phyloP scores from a whole-genome alignment of 2,329 filamentous ascomycete genomes.

The Tolypocladium tropicale region DNA sequence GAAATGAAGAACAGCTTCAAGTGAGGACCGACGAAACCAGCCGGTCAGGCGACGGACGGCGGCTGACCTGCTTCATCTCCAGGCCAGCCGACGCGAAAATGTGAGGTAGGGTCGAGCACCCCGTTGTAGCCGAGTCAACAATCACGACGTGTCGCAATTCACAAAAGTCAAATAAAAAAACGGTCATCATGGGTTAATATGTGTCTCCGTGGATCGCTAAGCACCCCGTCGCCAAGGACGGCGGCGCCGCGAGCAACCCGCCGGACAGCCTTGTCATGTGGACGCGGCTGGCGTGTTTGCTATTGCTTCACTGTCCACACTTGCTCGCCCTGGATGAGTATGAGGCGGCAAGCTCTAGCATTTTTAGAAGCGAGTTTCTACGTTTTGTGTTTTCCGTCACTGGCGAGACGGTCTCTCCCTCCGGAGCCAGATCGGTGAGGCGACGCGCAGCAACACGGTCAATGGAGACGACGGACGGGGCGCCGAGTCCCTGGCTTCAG shows the following conservation, averaged over 20 bases:
- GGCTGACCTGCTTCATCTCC: background rate
- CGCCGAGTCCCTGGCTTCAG: background rate
- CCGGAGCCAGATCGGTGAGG: no score
- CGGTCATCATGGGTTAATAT: background rate
- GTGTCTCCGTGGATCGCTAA: conserved; percentile 21
- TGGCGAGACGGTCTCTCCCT: background rate
- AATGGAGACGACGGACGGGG: background rate
- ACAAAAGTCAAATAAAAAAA: background rate
- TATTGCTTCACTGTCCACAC: conserved; percentile 64
- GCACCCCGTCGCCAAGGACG: conserved; percentile 14
- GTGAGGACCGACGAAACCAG: conserved; percentile 27
- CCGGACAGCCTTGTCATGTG: conserved; percentile 13
- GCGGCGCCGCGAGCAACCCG: conserved; percentile 18
- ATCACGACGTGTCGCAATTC: background rate
- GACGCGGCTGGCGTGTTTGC: conserved; percentile 24
- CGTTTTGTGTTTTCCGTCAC: background rate
- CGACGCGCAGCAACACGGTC: background rate
- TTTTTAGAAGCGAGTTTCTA: conserved; percentile 44
- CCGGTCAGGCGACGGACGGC: background rate
- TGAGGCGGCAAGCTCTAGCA: conserved; percentile 58
- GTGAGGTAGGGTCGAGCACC: background rate
- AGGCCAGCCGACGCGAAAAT: conserved; percentile 17
- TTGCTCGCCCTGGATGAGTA: conserved; percentile 44
- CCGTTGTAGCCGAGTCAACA: background rate
- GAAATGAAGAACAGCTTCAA: conserved; percentile 82